phyloP scores from a whole-genome alignment of 2,329 filamentous ascomycete genomes.

The Bipolaris gigantea region DNA sequence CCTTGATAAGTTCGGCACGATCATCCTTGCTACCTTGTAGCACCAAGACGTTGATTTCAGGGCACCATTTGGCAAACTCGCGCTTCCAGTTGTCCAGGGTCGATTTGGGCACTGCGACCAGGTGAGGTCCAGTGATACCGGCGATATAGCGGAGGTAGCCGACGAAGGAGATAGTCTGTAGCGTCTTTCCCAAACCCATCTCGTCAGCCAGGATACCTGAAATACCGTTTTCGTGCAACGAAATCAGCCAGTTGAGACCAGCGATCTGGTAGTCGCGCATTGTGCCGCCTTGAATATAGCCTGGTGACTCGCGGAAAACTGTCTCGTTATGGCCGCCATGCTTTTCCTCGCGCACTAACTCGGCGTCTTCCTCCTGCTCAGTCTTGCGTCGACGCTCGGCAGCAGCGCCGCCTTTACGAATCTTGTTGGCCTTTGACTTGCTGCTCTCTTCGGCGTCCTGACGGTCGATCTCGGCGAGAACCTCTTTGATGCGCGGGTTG shows the following conservation, averaged over 20 bases:
- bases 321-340: conserved; percentile 78
- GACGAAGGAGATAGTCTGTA: conserved; percentile 96
- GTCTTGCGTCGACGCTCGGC: conserved; percentile 81
- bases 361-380: conserved; percentile 96
- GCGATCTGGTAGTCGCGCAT: conserved; percentile 98
- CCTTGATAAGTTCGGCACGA: conserved; percentile 82
- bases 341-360: conserved; percentile 83
- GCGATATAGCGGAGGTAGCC: conserved; percentile 91
- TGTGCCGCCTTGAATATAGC: conserved; percentile 78
- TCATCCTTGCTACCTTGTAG: conserved; percentile 95
- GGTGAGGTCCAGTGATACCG: conserved; percentile 85
- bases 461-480: conserved; percentile 91
- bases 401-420: conserved; percentile 81
- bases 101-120: conserved; percentile 92
- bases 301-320: conserved; percentile 87
- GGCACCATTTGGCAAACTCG: conserved; percentile 92
- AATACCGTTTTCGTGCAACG: conserved; percentile 96
- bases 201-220: conserved; percentile 97
- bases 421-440: conserved; percentile 71
- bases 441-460: conserved; percentile 76
- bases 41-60: conserved; percentile 90
- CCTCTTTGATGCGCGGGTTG: conserved; percentile 89
- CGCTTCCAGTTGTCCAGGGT: conserved; percentile 98
- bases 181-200: conserved; percentile 97
- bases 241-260: conserved; percentile 96